Conservation (phyloP, 441 rosid genomes). For the Macaranga tanarius region DNA sequence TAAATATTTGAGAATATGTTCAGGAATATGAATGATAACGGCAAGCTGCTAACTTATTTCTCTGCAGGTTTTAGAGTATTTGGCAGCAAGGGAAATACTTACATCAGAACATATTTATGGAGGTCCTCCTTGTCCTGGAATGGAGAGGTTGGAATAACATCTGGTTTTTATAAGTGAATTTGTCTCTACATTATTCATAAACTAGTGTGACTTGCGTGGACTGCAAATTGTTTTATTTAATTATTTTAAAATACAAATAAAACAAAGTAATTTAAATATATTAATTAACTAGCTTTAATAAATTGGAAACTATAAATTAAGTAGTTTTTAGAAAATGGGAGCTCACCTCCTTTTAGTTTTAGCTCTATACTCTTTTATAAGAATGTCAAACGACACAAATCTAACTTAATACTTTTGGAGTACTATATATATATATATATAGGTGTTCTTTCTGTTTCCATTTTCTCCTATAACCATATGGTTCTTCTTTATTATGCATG, state of each 20-base stretch:
- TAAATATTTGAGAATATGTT: neutral
- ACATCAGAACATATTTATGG: conserved; percentile 66
- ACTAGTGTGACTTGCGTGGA: too few relatives aligned
- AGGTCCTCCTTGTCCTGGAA: conserved; percentile 87
- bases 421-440: neutral
- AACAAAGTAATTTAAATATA: too few relatives aligned
- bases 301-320: too few relatives aligned
- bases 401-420: too few relatives aligned
- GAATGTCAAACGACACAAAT: too few relatives aligned
- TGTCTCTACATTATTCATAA: neutral
- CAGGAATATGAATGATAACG: conserved; percentile 15
- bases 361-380: too few relatives aligned
- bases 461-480: neutral
- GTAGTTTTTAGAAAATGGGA: too few relatives aligned
- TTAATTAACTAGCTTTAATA: too few relatives aligned
- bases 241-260: too few relatives aligned
- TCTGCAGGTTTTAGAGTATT: conserved; percentile 88
- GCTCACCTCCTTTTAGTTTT: too few relatives aligned
- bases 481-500: neutral
- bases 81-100: conserved; percentile 79
- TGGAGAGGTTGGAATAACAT: conserved; percentile 68
- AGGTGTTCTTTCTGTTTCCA: neutral
- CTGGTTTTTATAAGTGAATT: conserved; percentile 16
- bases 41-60: conserved; percentile 22
- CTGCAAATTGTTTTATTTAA: too few relatives aligned